Evolutionary conservation across 257 asterid species (phyloP).

Genomic region (Rhazya stricta): DNA sequence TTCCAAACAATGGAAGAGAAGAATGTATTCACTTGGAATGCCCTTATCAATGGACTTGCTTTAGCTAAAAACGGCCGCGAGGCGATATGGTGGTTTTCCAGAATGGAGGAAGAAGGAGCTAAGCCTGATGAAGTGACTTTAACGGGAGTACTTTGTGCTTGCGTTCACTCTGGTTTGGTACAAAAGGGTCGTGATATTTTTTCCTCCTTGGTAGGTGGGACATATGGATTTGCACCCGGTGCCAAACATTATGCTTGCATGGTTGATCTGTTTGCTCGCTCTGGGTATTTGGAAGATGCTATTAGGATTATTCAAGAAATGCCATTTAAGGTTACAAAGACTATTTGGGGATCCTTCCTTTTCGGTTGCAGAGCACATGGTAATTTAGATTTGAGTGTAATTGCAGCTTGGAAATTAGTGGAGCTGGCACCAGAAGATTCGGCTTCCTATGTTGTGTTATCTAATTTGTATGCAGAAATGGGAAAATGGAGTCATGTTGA

Average conservation of each 20-base stretch:
- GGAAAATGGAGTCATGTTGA: slow-evolving; percentile 54
- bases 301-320: slow-evolving; percentile 36
- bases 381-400: slow-evolving; percentile 43
- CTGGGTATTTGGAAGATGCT: slow-evolving; percentile 47
- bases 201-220: slow-evolving; percentile 35
- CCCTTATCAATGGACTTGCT: slow-evolving; percentile 57
- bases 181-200: slow-evolving; percentile 43
- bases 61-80: slow-evolving; percentile 51
- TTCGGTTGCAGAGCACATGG: slow-evolving; percentile 48
- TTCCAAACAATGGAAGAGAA: slow-evolving; percentile 46
- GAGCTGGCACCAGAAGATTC: slow-evolving; percentile 49
- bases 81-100: slow-evolving; percentile 48
- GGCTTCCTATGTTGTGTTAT: slow-evolving; percentile 45
- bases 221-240: slow-evolving; percentile 48
- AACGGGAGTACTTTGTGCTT: slow-evolving; percentile 50
- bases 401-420: slow-evolving; percentile 64
- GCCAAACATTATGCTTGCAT: slow-evolving; percentile 61
- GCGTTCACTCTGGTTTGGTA: slow-evolving; percentile 52
- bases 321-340: slow-evolving; percentile 51
- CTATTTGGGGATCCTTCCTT: slow-evolving; percentile 68
- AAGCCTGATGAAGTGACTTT: slow-evolving; percentile 57
- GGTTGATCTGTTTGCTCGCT: slow-evolving; percentile 59
- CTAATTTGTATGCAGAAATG: slow-evolving; percentile 58
- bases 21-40: slow-evolving; percentile 67
- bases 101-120: slow-evolving; percentile 49